A percentile compares a stretch with the other conserved stretches of the same genome.
Evolutionary conservation across 1,284 basidiomycete species (phyloP).

Genomic region (Neolentinus lepideus): DNA sequence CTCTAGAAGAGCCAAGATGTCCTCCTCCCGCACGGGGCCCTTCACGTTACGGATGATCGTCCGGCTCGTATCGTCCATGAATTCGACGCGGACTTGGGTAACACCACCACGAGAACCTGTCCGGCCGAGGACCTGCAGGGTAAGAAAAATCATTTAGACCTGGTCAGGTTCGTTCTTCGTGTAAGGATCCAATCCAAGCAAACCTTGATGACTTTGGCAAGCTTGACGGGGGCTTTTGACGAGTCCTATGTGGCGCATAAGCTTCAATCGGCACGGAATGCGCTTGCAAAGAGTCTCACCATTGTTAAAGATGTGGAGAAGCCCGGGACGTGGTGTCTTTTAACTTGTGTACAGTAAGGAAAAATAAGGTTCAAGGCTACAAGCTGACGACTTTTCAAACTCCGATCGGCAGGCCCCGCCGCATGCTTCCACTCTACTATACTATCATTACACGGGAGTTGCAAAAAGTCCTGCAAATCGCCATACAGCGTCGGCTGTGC

Average conservation of each 20-base stretch:
- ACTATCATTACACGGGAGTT: too few relatives aligned
- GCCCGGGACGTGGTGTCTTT: constrained; percentile 18
- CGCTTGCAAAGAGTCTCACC: constrained; percentile 10
- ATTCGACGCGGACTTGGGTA: constrained; percentile 99
- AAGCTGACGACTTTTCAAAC: constrained; percentile 9
- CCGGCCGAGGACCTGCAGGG: constrained; percentile 85
- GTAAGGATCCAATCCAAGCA: constrained; percentile 1
- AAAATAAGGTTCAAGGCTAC: constrained; percentile 26
- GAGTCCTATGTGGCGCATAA: constrained; percentile 45
- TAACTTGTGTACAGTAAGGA: constrained; percentile 18
- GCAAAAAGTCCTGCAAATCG: too few relatives aligned
- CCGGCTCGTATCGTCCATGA: constrained; percentile 96
- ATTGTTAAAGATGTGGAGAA: constrained; percentile 15
- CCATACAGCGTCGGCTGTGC: too few relatives aligned
- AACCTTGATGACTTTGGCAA: constrained; percentile 95
- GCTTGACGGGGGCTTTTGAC: constrained; percentile 88
- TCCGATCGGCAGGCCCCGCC: constrained; percentile 13
- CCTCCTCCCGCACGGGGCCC: constrained; percentile 94
- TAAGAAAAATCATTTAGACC: constrained; percentile 1
- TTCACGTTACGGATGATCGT: constrained; percentile 99
- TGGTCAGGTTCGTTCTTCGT: constrained; percentile 1
- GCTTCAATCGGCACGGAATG: background rate
- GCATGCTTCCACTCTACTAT: too few relatives aligned
- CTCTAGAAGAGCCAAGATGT: constrained; percentile 97
- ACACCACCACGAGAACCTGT: constrained; percentile 99